Conservation (phyloP, 116 monocot genomes). For the Cymodocea nodosa region DNA sequence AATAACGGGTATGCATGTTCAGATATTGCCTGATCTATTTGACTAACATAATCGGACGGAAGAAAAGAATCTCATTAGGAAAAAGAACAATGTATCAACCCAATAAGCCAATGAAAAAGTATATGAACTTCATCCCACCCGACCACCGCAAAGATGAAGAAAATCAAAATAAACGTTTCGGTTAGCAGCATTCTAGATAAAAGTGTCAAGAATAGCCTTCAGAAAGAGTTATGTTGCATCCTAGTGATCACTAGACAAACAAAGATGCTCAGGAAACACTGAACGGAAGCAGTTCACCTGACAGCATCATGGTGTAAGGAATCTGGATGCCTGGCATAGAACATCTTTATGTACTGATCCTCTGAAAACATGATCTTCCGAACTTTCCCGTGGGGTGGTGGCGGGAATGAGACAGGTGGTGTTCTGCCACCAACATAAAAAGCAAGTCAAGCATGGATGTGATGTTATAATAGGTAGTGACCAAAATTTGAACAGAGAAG, state of each 20-base stretch:
- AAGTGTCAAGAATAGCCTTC: no score
- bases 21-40: no score
- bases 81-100: no score
- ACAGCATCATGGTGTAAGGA: slow-evolving; percentile 84
- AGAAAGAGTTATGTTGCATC: no score
- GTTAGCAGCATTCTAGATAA: no score
- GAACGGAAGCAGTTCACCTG: slow-evolving; percentile 29
- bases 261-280: neutral
- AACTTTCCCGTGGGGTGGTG: slow-evolving; percentile 47
- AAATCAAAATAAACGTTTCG: no score
- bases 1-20: no score
- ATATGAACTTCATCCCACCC: no score
- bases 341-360: slow-evolving; percentile 38
- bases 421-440: slow-evolving; percentile 20
- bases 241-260: neutral
- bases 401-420: slow-evolving; percentile 64
- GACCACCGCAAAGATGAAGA: no score
- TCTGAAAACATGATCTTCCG: slow-evolving; percentile 46
- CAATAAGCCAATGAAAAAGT: no score
- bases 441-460: neutral
- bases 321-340: slow-evolving; percentile 70
- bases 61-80: no score
- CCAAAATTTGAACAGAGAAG: neutral
- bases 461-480: neutral
- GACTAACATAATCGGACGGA: no score